These are phyloP conservation scores for Telfairia occidentalis DNA, from an alignment of 331 rosid species.

Conservation along the genomic window DNA sequence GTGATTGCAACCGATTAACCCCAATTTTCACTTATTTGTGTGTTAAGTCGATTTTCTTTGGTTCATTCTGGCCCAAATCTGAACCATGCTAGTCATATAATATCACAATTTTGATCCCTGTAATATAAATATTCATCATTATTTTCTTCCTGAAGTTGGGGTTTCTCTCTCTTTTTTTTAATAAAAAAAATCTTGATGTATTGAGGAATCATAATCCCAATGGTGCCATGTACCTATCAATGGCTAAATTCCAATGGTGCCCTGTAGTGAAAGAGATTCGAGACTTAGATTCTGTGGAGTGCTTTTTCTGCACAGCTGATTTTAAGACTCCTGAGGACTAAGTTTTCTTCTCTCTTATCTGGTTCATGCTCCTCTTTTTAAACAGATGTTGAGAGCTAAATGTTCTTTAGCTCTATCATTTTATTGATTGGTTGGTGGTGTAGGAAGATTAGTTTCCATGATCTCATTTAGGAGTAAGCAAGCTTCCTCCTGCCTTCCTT, in stretches of 20 bases:
- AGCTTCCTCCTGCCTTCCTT: background rate
- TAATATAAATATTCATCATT: background rate
- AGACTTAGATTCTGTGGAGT: background rate
- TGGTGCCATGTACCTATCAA: too few relatives aligned
- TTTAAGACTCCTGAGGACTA: background rate
- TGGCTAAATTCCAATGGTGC: background rate
- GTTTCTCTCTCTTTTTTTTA: too few relatives aligned
- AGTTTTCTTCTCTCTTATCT: background rate
- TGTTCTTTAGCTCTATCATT: background rate
- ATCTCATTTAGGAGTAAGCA: background rate
- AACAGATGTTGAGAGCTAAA: background rate
- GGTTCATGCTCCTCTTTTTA: background rate
- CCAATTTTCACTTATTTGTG: background rate
- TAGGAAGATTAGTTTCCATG: background rate
- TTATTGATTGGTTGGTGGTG: background rate
- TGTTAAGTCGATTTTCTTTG: background rate
- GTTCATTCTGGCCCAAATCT: background rate
- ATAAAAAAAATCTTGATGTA: background rate
- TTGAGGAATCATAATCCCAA: background rate
- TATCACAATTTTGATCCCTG: background rate
- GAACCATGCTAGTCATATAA: background rate
- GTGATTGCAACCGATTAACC: background rate
- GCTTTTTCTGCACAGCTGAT: background rate
- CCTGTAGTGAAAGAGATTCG: background rate
- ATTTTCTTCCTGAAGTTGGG: background rate